Evolutionary conservation across 2,329 filamentous ascomycete genomes (phyloP), one percentile per base, ranked within the genome.

Genomic region (Monosporascus cannonballus): DNA sequence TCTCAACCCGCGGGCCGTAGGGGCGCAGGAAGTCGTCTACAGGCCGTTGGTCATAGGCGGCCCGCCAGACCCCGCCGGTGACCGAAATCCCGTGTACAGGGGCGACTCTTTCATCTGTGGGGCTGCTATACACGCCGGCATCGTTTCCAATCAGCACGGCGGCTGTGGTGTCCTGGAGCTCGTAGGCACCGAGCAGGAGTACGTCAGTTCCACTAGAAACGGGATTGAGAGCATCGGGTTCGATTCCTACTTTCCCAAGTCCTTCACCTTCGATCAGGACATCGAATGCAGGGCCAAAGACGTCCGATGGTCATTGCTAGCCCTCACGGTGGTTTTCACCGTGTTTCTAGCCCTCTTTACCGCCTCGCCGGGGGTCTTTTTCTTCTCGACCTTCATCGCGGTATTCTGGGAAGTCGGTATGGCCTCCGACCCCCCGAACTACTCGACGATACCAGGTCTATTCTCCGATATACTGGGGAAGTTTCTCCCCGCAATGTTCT

Each of bases 361-460:
- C 2, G 84, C 85, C 1, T 90, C 86, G 0, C 84, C 92, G 0
- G 77, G 81, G 1, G 77, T 93, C 1, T 94, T 97, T 72, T 96
- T 95, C 77, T 90, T 90, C 68, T 85, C 85, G 48, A 78, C 84
- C 37, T 97, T 96, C 61, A 77, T 85, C 50, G 88, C 87, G 61
- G 76, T 96, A 38, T 97, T 96, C 71, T 89, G 89, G 74, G 91
- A 96, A 58, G 89, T 96, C 17, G 92, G 90, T 6, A 80, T 97
- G 61, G 93, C 90, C 9, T 91, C 90, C 1, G 93, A 99, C 66
- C 87, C 91, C 2, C 93, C 94, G 0, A 79, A 79, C 24, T 78
- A 87, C 54, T 75, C 76, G 1, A 78, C 85, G 39, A 82, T 91
- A 51, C 77, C 88, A 18, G 81, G 79, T 8, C 78, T 96, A 3